phyloP scores from a whole-genome alignment of 257 asterid species.

The Primulina eburnea region DNA sequence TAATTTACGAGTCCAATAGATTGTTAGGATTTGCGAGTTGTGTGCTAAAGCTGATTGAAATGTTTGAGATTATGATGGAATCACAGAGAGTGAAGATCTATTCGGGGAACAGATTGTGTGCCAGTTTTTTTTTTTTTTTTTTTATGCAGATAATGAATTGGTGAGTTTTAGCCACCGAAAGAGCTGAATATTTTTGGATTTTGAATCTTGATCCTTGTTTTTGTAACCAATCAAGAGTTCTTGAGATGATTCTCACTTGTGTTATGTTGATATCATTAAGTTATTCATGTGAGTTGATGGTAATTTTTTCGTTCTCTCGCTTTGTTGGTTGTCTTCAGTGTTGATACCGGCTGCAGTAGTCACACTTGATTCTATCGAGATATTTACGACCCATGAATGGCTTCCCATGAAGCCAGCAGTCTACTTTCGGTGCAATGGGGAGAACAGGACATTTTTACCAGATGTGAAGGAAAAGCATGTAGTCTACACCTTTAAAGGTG shows the following conservation, averaged over 20 bases:
- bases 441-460: constrained; percentile 51
- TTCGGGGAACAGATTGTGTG: not conserved
- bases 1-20: not conserved
- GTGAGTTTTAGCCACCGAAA: not conserved
- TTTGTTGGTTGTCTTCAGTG: constrained; percentile 31
- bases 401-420: constrained; percentile 51
- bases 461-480: constrained; percentile 63
- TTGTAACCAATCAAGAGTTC: not conserved
- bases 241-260: not conserved
- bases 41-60: not conserved
- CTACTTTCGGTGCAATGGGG: constrained; percentile 64
- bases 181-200: too few species aligned
- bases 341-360: constrained; percentile 48
- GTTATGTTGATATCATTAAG: not conserved
- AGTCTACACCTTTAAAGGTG: constrained; percentile 59
- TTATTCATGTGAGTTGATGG: not conserved
- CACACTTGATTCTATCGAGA: constrained; percentile 63
- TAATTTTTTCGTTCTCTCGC: not conserved
- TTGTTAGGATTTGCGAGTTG: not conserved
- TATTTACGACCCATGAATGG: constrained; percentile 65
- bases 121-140: not conserved
- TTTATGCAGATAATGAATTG: too few species aligned
- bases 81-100: not conserved
- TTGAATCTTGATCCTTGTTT: not conserved
- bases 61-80: not conserved